phyloP scores from a whole-genome alignment of 257 asterid genomes.

The Rehmannia glutinosa region DNA sequence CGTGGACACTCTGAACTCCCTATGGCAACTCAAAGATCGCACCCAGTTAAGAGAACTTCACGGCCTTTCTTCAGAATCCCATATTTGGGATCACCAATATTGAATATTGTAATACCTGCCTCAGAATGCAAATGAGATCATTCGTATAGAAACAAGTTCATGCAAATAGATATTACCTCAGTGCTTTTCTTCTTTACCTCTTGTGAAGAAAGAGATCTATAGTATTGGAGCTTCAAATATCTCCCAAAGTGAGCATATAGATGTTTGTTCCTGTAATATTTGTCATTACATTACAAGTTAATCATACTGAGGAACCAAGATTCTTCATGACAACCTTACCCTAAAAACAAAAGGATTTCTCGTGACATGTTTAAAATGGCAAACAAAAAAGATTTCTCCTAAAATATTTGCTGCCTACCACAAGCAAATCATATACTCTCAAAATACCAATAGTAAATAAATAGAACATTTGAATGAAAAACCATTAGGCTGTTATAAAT shows the following conservation, averaged over 20 bases:
- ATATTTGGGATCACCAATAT: constrained; percentile 65
- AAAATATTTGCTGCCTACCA: too few relatives aligned
- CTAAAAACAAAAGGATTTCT: background rate
- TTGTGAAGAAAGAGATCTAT: constrained; percentile 90
- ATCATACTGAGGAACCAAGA: background rate
- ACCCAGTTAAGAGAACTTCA: constrained; percentile 85
- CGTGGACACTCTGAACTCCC: constrained; percentile 54
- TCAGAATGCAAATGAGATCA: constrained; percentile 26
- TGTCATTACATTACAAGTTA: background rate
- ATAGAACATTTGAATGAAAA: too few relatives aligned
- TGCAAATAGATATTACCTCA: background rate
- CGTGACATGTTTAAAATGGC: background rate
- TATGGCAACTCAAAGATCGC: constrained; percentile 69
- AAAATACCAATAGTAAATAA: too few relatives aligned
- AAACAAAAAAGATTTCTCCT: too few relatives aligned
- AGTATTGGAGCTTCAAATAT: constrained; percentile 87
- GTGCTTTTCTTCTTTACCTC: constrained; percentile 42
- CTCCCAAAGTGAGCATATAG: constrained; percentile 82
- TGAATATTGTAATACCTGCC: constrained; percentile 82
- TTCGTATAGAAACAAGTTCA: constrained; percentile 10
- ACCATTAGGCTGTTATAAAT: too few relatives aligned
- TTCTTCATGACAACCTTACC: background rate
- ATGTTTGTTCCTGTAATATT: constrained; percentile 67
- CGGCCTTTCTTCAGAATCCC: constrained; percentile 87
- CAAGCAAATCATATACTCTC: too few relatives aligned